Conservation (phyloP, 805 yeast species). For the Kurtzmaniella fragi region DNA sequence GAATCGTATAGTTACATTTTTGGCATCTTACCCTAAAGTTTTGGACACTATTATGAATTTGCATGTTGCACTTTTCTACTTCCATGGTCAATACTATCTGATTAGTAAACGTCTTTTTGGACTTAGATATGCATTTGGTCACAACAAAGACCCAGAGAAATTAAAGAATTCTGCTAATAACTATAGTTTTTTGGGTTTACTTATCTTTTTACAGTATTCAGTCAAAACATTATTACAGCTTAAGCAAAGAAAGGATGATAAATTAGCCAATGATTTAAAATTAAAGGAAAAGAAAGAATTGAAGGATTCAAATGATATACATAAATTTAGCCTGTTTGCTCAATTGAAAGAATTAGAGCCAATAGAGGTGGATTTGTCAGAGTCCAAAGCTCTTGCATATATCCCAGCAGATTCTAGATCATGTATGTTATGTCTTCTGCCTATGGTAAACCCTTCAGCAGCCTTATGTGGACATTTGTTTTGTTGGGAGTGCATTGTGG, state of each 20-base stretch:
- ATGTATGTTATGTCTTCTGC: slow-evolving; percentile 80
- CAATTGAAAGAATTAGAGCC: slow-evolving; percentile 2
- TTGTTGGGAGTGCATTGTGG: slow-evolving; percentile 87
- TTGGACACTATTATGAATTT: slow-evolving; percentile 55
- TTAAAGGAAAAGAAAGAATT: not conserved
- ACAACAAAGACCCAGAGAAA: slow-evolving; percentile 41
- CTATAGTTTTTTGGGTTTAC: slow-evolving; percentile 70
- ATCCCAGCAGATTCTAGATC: slow-evolving; percentile 65
- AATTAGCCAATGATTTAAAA: not conserved
- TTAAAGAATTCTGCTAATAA: slow-evolving; percentile 45
- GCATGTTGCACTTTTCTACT: slow-evolving; percentile 79
- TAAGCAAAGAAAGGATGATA: slow-evolving; percentile 17
- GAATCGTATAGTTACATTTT: slow-evolving; percentile 12
- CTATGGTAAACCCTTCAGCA: slow-evolving; percentile 77
- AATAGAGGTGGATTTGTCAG: slow-evolving; percentile 45
- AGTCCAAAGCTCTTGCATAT: slow-evolving; percentile 55
- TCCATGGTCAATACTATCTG: slow-evolving; percentile 77
- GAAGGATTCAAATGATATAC: not conserved
- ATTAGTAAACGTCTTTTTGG: slow-evolving; percentile 75
- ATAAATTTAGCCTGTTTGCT: not conserved
- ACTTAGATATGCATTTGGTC: slow-evolving; percentile 72
- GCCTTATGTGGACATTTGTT: slow-evolving; percentile 90
- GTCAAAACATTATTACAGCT: slow-evolving; percentile 38
- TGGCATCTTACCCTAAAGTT: slow-evolving; percentile 40
- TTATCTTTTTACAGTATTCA: slow-evolving; percentile 50